Base-by-base conservation (phyloP, 1,284 basidiomycete species). In the Cutaneotrichosporon cyanovorans region DNA sequence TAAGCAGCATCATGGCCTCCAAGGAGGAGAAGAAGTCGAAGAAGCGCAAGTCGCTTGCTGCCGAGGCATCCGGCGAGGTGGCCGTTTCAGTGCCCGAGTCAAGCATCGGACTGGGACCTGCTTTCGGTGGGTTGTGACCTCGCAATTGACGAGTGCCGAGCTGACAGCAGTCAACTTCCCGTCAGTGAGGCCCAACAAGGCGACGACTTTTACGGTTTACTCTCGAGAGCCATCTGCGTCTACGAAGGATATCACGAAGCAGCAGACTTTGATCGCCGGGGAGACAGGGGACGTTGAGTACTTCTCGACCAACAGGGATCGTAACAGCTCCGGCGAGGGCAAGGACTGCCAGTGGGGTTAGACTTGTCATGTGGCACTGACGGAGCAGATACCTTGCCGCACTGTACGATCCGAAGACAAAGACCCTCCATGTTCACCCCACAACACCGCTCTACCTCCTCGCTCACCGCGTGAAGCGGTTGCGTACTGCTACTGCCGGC, bases 401-500 rank as follows among this genome's bases (percentile, higher is more conserved):
- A 2, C 47, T 75, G 11, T 73, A 72, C 62, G 82, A 90, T 69
- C 85, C 83, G 43, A 76, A 77, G 37, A 86, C 82, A 18, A 79
- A 80, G 35, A 77, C 76, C 9, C 74, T 89, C 33, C 79, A 76
- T 8, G 68, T 92, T 15, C 59, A 65, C 16, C 79, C 85, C 15
- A 78, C 83, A 11, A 76, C 80, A 1, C 77, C 85, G 0, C 77
- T 89, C 5, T 83, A 89, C 63, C 76, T 89, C 47, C 70, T 93
- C 21, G 76, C 79, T 2, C 83, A 84, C 38, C 79, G 81, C 15
- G 86, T 91, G 43, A 93, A 92, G 66, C 80, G 83, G 5, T 76
- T 89, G 42, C 87, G 87, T 43, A 16, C 53, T 22, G 49, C 55
- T 9, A 46, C 55, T 33, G 38, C 61, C 5, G 41, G 52, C 4